These are phyloP conservation scores for Fusarium decemcellulare DNA, from an alignment of 2,329 filamentous ascomycete species.

Conservation along the genomic window DNA sequence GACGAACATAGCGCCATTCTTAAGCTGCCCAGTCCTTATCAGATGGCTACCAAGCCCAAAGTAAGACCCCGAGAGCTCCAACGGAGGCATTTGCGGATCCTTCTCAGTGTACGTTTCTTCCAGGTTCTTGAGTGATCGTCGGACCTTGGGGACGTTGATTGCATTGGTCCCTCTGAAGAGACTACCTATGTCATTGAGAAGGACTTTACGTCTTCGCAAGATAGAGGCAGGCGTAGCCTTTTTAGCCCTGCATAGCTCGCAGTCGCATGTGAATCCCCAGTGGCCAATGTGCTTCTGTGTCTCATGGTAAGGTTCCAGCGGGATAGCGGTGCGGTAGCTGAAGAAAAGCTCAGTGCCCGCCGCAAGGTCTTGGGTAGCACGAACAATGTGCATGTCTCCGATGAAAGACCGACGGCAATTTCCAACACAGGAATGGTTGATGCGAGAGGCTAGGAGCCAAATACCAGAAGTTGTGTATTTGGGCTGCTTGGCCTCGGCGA, in stretches of 20 bases:
- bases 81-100: neutral
- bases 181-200: slow-evolving; percentile 28
- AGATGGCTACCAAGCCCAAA: neutral
- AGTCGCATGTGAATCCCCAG: slow-evolving; percentile 61
- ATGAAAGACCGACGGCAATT: slow-evolving; percentile 66
- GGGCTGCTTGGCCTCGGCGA: neutral
- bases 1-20: neutral
- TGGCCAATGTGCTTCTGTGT: slow-evolving; percentile 45
- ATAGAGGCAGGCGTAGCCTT: slow-evolving; percentile 32
- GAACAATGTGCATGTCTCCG: slow-evolving; percentile 67
- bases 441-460: slow-evolving; percentile 63
- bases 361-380: slow-evolving; percentile 59
- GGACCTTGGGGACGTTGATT: slow-evolving; percentile 12
- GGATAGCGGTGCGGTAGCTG: slow-evolving; percentile 51
- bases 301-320: slow-evolving; percentile 46
- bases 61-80: slow-evolving; percentile 10
- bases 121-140: slow-evolving; percentile 35
- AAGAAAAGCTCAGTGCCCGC: slow-evolving; percentile 62
- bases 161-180: neutral
- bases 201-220: slow-evolving; percentile 29
- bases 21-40: accelerated
- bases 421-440: slow-evolving; percentile 67
- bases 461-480: slow-evolving; percentile 53
- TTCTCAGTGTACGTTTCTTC: slow-evolving; percentile 40
- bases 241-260: slow-evolving; percentile 53